Base-by-base conservation (phyloP, 257 asterid genomes). In the Capsicum baccatum region DNA sequence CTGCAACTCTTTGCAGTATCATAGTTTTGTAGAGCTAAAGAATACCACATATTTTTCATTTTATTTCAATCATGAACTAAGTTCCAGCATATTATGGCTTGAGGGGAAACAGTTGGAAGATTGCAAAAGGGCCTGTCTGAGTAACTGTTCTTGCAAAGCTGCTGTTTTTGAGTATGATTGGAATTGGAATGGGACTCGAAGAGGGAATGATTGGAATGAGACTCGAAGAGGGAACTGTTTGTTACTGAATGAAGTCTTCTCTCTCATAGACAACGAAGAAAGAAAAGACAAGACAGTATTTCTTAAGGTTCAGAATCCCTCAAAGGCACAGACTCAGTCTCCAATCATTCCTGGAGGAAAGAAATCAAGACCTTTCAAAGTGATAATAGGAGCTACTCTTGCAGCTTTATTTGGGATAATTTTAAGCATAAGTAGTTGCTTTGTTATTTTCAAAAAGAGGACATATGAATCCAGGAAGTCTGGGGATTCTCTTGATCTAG, bases 101-200 rank as follows among this genome's bases (percentile, higher is more conserved):
- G 60, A 1, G 58, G 3, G 1, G 44, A 3, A 0, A 10, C 16
- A 69, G 48, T 1, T 54, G 9, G 59, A 83, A 39, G 57, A 69
- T 21, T 83, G 85, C 70, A 56, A 69, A 83, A 60, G 13, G 81
- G 71, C 68, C 39, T 83, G 81, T 12, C 58, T 83, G 70, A 50
- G 35, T 15, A 83, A 69, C 54, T 83, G 85, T 47, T 83, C 81
- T 19, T 83, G 85, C 79, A 48, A 42, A 39, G 85, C 85, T 56
- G 85, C 44, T 14, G 39, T 57, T 52, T 83, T 87, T 58, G 1
- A 7, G 9, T 21, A 66, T 52, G 1, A 0, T 15, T 54, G 44
- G 44, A 9, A 13, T 3, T 10, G 44, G 44, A 9, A 13, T 3
- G 17, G n/a, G 17, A 0, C 0, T 83, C 17, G 0, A 7, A n/a